A percentile compares a stretch with the other conserved stretches of the same genome.
Conservation (phyloP, 1,284 basidiomycete genomes). For the Mrakiaceae sp. region DNA sequence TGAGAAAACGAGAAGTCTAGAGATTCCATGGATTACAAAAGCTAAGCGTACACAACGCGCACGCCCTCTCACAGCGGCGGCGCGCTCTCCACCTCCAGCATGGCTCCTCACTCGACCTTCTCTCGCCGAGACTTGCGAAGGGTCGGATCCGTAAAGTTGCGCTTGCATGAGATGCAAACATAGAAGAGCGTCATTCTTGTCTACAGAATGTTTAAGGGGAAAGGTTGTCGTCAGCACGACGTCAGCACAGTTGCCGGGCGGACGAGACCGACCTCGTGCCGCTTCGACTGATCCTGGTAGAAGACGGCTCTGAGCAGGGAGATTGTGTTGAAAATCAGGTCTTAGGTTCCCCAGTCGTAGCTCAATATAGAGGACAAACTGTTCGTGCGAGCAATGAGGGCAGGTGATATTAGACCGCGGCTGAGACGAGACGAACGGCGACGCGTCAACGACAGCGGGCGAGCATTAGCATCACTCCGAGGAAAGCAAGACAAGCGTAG, state of each 20-base stretch:
- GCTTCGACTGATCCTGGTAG: constrained; percentile 89
- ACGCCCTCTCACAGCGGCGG: no score
- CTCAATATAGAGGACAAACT: constrained; percentile 23
- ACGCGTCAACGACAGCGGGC: no score
- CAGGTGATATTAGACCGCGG: constrained; percentile 36
- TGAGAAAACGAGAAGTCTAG: no score
- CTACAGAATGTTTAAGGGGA: background rate
- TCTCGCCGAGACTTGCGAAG: background rate
- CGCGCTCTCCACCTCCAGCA: no score
- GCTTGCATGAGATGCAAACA: constrained; percentile 75
- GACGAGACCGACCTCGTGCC: constrained; percentile 48
- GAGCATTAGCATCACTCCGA: no score
- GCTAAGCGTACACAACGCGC: no score
- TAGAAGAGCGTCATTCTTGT: constrained; percentile 83
- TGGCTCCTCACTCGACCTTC: no score
- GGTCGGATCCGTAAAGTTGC: constrained; percentile 59
- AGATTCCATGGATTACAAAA: no score
- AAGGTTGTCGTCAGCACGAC: background rate
- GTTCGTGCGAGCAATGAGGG: constrained; percentile 32
- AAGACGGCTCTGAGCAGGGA: constrained; percentile 60
- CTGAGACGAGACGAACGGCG: constrained; percentile 4
- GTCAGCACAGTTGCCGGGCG: background rate
- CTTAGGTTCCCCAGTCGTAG: background rate
- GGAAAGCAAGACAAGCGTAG: no score
- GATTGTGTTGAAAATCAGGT: background rate